These are phyloP conservation scores for Colletotrichum cereale DNA, from an alignment of 2,329 filamentous ascomycete species.

Conservation along the genomic window DNA sequence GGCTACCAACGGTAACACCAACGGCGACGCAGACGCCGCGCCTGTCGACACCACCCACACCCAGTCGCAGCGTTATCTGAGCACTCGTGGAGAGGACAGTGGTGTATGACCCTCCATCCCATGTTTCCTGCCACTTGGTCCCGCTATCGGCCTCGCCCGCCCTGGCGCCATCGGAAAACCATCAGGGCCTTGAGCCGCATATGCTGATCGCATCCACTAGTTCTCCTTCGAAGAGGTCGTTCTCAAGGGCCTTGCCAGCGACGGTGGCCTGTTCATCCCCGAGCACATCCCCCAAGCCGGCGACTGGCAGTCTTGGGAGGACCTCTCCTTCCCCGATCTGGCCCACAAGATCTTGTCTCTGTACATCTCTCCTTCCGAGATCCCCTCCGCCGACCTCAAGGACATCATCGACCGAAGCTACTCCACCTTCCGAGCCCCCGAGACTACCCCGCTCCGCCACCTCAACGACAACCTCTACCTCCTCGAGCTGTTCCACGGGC, in stretches of 20 bases:
- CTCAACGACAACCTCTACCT: constrained; percentile 85
- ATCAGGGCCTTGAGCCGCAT: neutral
- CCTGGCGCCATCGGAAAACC: neutral
- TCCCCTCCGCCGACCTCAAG: constrained; percentile 83
- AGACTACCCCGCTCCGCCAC: constrained; percentile 84
- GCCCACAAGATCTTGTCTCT: constrained; percentile 88
- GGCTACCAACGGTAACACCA: constrained; percentile 55
- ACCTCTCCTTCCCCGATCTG: constrained; percentile 83
- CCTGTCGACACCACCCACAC: constrained; percentile 53
- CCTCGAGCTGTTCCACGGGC: constrained; percentile 96
- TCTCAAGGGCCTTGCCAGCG: constrained; percentile 86
- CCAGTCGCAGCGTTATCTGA: constrained; percentile 63
- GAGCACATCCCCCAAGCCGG: constrained; percentile 78
- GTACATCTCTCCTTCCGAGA: constrained; percentile 87
- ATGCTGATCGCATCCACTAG: constrained; percentile 55
- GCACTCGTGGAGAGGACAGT: constrained; percentile 63
- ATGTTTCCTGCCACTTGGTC: neutral
- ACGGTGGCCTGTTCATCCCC: constrained; percentile 91
- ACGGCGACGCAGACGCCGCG: constrained; percentile 43
- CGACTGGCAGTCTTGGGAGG: constrained; percentile 80
- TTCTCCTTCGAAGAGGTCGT: constrained; percentile 93
- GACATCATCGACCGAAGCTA: constrained; percentile 88
- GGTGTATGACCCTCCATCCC: constrained; percentile 53
- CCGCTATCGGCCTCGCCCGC: constrained; percentile 6
- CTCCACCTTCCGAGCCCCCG: constrained; percentile 84